Base-by-base conservation (phyloP, 140 eudicot genomes). In the Erigeron philadelphicus region DNA sequence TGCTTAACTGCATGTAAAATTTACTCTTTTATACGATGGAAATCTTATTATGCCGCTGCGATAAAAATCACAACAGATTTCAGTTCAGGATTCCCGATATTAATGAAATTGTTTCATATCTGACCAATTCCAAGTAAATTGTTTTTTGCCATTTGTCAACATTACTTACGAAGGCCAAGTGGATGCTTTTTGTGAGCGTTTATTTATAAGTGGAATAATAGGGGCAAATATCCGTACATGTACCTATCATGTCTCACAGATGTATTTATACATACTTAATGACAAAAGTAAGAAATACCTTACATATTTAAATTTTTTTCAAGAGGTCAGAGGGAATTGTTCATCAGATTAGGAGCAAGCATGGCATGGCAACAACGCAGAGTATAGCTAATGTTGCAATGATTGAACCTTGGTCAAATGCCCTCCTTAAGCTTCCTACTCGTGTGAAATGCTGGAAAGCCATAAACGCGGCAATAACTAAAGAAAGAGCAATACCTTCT, bases 361-460 rank as follows among this genome's bases (percentile, higher is more conserved):
- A 79, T 57, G 94, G 96, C 67, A 86, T 87, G 64, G 74, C 79
- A 68, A 84, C 81, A 59, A 80, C 74, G 66, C 90, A 89, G 63
- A 86, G 77, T 81, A 86, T 75, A 70, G 90, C 89, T 70, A 87
- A 43, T 21, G 96, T 86, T 69, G 98, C 94, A 77, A 89, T 71
- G 69, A 86, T 49, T 23, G 94, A 86, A 81, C 85, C 94, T 85
- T 85, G 98, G 47, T 89, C 94, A 60, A 93, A 84, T 47, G 98
- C 87, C 71, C 79, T 87, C 64, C 66, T 66, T 80, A 93, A 83
- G 81, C 79, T 74, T 80, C 95, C 96, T 15, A 82, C 78, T 40
- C 98, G 81, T 40, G 85, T 42, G 77, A 86, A 93, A 81, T 93
- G 98, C 73, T 86, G 98, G 83, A 86, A 89, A 23, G 95, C 96